Evolutionary conservation across 352 stramenopile species (phyloP).

Genomic region (Pythium scleroteichum): DNA sequence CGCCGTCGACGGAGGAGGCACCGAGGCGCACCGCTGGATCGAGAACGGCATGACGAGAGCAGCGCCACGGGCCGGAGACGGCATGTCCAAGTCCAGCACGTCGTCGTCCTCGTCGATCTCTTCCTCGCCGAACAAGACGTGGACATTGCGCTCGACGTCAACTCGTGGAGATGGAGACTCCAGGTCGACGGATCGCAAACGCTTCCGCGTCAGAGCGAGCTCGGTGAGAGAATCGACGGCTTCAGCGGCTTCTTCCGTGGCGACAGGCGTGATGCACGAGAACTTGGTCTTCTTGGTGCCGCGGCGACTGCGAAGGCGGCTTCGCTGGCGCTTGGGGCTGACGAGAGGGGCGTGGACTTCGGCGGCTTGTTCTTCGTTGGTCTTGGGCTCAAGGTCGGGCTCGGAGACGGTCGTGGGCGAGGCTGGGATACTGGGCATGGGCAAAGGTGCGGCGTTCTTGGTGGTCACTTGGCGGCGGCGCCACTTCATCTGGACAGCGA

Average conservation of each 20-base stretch:
- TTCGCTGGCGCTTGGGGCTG: constrained; percentile 16
- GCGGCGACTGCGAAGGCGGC: constrained; percentile 6
- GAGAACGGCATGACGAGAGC: neutral
- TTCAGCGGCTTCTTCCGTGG: constrained; percentile 8
- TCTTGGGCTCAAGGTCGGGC: constrained; percentile 14
- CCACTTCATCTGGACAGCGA: constrained; percentile 21
- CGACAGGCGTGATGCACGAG: neutral
- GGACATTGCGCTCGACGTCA: constrained; percentile 28
- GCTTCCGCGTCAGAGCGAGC: constrained; percentile 24
- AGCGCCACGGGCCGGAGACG: neutral
- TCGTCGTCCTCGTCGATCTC: constrained; percentile 27
- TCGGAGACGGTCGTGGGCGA: neutral
- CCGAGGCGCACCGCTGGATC: constrained; percentile 20
- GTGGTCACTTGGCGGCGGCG: constrained; percentile 12
- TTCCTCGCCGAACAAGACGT: constrained; percentile 25
- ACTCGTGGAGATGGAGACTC: neutral
- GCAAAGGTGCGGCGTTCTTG: neutral
- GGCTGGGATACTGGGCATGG: neutral
- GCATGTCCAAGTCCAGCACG: constrained; percentile 1
- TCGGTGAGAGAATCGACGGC: constrained; percentile 13
- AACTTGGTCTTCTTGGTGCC: constrained; percentile 25
- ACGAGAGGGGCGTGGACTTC: neutral
- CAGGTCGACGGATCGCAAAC: constrained; percentile 27
- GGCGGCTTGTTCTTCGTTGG: neutral
- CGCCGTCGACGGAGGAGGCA: constrained; percentile 17